These are phyloP conservation scores for Lagerstroemia fauriei DNA, from an alignment of 441 rosid genomes.

Conservation along the genomic window DNA sequence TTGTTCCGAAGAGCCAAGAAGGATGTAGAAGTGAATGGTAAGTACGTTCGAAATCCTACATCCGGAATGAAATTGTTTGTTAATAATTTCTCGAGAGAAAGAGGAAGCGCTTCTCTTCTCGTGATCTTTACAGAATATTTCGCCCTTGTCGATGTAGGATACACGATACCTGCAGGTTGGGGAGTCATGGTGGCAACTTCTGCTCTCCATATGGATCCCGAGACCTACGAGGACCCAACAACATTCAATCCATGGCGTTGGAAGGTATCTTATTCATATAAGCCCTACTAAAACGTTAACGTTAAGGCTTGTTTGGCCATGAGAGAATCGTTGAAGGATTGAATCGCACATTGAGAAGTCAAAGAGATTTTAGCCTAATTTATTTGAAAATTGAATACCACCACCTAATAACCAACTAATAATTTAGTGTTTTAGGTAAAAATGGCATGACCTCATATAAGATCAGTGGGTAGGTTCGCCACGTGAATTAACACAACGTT, in stretches of 20 bases:
- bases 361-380: no score
- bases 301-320: no score
- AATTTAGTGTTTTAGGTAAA: no score
- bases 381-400: no score
- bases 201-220: slow-evolving; percentile 21
- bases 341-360: no score
- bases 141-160: slow-evolving; percentile 9
- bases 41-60: neutral
- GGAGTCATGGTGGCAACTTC: slow-evolving; percentile 17
- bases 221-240: slow-evolving; percentile 19
- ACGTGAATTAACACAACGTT: no score
- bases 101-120: no score
- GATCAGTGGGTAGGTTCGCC: no score
- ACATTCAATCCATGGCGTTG: slow-evolving; percentile 24
- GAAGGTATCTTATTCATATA: slow-evolving; percentile 6
- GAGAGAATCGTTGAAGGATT: no score
- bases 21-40: slow-evolving; percentile 32
- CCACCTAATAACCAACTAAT: no score
- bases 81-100: neutral
- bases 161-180: slow-evolving; percentile 25
- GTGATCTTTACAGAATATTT: neutral
- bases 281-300: no score
- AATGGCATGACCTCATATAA: no score
- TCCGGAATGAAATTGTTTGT: neutral
- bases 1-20: slow-evolving; percentile 23